Conservation (phyloP, 441 rosid genomes). For the Gossypium trilobum region DNA sequence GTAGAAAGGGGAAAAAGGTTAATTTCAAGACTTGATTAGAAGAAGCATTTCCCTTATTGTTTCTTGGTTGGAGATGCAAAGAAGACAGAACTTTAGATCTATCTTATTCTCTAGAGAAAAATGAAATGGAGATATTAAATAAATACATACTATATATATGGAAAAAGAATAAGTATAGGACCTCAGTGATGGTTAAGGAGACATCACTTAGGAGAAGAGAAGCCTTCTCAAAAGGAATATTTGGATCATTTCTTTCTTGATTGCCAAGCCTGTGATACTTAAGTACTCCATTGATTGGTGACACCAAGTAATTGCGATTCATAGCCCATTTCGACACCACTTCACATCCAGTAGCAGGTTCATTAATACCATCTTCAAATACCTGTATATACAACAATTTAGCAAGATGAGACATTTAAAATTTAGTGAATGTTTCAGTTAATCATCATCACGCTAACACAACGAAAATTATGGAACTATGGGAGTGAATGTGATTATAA, state of each 20-base stretch:
- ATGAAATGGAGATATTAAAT: not conserved
- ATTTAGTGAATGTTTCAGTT: not conserved
- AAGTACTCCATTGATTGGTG: conserved; percentile 89
- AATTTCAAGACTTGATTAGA: conserved; percentile 7
- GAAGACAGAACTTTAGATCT: not conserved
- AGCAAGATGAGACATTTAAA: not conserved
- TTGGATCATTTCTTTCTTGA: conserved; percentile 85
- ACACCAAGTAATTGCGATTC: conserved; percentile 66
- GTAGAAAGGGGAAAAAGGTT: conserved; percentile 26
- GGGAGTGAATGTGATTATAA: conserved; percentile 6
- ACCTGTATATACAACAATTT: conserved; percentile 38
- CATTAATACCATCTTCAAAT: conserved; percentile 92
- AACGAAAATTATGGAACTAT: not conserved
- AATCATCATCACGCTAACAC: not conserved
- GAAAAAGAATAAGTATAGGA: not conserved
- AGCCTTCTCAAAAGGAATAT: conserved; percentile 89
- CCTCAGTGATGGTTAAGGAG: conserved; percentile 78
- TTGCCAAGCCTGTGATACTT: conserved; percentile 95
- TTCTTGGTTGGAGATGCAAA: conserved; percentile 9
- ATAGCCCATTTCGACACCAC: conserved; percentile 63
- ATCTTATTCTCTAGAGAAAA: not conserved
- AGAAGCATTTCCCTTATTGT: conserved; percentile 2
- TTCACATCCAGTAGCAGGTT: conserved; percentile 32
- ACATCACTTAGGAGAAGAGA: conserved; percentile 76
- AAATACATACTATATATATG: not conserved